A percentile compares a stretch with the other conserved stretches of the same genome.
phyloP scores from a whole-genome alignment of 2,329 filamentous ascomycete species.

The Xylariaceae sp. region DNA sequence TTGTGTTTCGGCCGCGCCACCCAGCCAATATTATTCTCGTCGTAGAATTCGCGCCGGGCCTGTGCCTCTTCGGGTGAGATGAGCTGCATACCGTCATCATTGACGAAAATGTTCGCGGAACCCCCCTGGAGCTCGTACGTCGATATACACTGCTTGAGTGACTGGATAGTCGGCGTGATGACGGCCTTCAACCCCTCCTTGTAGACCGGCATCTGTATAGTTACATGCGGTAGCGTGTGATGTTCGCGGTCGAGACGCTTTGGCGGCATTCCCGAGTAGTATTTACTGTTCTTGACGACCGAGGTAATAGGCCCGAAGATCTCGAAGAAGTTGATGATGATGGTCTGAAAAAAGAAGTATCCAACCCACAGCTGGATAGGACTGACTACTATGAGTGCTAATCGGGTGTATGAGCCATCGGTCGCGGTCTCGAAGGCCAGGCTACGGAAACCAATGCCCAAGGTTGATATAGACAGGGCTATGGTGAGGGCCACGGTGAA shows the following conservation, averaged over 20 bases:
- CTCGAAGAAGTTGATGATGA: slow-evolving; percentile 46
- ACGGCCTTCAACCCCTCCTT: slow-evolving; percentile 44
- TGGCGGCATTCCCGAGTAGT: slow-evolving; percentile 38
- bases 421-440: slow-evolving; percentile 50
- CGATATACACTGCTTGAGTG: slow-evolving; percentile 51
- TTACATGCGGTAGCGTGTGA: slow-evolving; percentile 42
- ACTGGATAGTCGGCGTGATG: slow-evolving; percentile 51
- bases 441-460: slow-evolving; percentile 52
- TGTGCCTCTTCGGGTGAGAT: slow-evolving; percentile 45
- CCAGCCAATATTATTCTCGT: slow-evolving; percentile 54
- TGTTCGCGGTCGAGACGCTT: slow-evolving; percentile 34
- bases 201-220: slow-evolving; percentile 46
- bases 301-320: slow-evolving; percentile 46
- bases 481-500: slow-evolving; percentile 49
- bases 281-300: slow-evolving; percentile 41
- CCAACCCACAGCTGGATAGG: slow-evolving; percentile 54
- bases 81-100: slow-evolving; percentile 63
- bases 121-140: slow-evolving; percentile 59
- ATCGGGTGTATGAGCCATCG: slow-evolving; percentile 48
- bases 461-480: slow-evolving; percentile 44
- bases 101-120: slow-evolving; percentile 61
- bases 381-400: slow-evolving; percentile 47
- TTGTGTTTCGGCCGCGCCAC: slow-evolving; percentile 48
- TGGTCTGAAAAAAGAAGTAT: slow-evolving; percentile 45
- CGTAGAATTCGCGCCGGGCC: slow-evolving; percentile 49